Conservation (phyloP, 768 basidiomycete species). For the Pleurotus citrinopileatus region DNA sequence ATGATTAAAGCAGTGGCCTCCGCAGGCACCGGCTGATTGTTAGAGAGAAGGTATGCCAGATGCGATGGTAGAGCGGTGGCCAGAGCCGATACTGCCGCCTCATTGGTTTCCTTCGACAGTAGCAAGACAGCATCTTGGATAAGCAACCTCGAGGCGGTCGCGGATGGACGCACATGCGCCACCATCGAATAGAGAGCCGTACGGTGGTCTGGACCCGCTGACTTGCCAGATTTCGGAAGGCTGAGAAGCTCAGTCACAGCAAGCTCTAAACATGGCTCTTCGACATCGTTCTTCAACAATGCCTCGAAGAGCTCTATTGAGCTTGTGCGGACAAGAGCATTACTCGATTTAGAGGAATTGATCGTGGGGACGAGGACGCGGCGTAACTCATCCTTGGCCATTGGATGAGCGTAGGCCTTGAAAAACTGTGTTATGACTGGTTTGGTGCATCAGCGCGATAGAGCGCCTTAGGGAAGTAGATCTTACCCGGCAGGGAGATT, state of each 20-base stretch:
- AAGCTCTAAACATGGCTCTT: slow-evolving; percentile 35
- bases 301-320: slow-evolving; percentile 57
- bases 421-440: slow-evolving; percentile 61
- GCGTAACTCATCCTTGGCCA: slow-evolving; percentile 47
- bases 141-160: slow-evolving; percentile 34
- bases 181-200: slow-evolving; percentile 80
- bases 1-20: slow-evolving; percentile 48
- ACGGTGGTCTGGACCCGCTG: slow-evolving; percentile 84
- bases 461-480: too few relatives aligned
- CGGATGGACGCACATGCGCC: slow-evolving; percentile 44
- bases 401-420: slow-evolving; percentile 44
- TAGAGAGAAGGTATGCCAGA: slow-evolving; percentile 49
- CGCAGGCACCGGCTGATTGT: slow-evolving; percentile 36
- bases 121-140: slow-evolving; percentile 43
- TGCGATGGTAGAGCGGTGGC: slow-evolving; percentile 56
- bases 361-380: slow-evolving; percentile 57
- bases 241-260: slow-evolving; percentile 64
- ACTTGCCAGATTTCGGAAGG: slow-evolving; percentile 83
- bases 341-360: slow-evolving; percentile 74
- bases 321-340: slow-evolving; percentile 52
- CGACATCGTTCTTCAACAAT: slow-evolving; percentile 34
- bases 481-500: slow-evolving; percentile 60
- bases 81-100: slow-evolving; percentile 55
- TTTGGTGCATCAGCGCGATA: too few relatives aligned
- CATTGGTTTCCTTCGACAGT: slow-evolving; percentile 75